These are phyloP conservation scores for Chromera velia DNA, from an alignment of 73 alveolate genomes.

Conservation along the genomic window DNA sequence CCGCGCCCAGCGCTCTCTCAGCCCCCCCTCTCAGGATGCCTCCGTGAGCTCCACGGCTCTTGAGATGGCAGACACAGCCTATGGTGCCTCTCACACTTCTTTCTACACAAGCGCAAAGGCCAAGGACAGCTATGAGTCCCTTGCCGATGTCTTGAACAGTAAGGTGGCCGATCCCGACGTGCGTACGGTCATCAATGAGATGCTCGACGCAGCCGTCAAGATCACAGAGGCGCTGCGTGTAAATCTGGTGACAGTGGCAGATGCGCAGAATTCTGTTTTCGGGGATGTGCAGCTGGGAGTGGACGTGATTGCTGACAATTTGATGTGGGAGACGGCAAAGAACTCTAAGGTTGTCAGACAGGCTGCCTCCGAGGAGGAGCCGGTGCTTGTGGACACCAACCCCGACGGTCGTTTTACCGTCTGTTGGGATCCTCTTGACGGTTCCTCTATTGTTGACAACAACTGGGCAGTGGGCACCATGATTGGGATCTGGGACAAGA, in stretches of 20 bases:
- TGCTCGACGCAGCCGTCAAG: conserved; percentile 31
- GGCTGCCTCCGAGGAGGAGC: conserved; percentile 44
- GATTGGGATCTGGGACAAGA: conserved; percentile 42
- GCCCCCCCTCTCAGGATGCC: too few species aligned
- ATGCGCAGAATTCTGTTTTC: conserved; percentile 37
- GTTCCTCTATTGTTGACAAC: conserved; percentile 42
- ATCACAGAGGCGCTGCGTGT: conserved; percentile 38
- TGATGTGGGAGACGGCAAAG: conserved; percentile 42
- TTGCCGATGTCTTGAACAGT: conserved; percentile 13
- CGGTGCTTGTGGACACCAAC: conserved; percentile 11
- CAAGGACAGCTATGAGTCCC: conserved; percentile 40
- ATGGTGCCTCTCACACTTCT: conserved; percentile 40
- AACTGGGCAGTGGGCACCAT: conserved; percentile 51
- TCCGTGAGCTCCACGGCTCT: too few species aligned
- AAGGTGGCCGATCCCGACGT: conserved; percentile 21
- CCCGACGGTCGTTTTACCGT: not conserved
- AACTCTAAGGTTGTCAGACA: conserved; percentile 16
- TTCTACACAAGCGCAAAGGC: conserved; percentile 46
- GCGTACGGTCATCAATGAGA: conserved; percentile 31
- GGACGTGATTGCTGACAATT: conserved; percentile 47
- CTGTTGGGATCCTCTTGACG: conserved; percentile 16
- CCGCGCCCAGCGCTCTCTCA: too few species aligned
- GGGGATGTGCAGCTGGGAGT: conserved; percentile 44
- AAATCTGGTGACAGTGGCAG: conserved; percentile 34
- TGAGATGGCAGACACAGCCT: conserved; percentile 38